These are phyloP conservation scores for Aspergillus cavernicola DNA, from an alignment of 495 filamentous ascomycete genomes.

Conservation along the genomic window DNA sequence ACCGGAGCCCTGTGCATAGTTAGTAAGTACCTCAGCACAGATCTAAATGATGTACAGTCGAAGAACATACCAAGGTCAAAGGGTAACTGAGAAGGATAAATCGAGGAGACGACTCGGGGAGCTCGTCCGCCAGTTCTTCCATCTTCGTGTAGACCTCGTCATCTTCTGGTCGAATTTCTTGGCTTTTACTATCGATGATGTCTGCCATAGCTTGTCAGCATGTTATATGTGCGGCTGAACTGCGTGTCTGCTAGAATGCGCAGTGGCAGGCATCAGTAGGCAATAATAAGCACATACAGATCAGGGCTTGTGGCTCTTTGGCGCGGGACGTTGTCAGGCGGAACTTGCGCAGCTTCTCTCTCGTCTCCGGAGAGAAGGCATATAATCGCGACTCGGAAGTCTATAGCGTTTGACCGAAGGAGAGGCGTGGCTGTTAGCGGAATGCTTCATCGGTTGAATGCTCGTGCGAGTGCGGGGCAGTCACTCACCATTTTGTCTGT, in stretches of 20 bases:
- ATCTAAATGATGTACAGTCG: not conserved
- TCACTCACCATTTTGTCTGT: constrained; percentile 15
- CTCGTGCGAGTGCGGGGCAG: constrained; percentile 18
- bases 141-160: constrained; percentile 75
- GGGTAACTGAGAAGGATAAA: constrained; percentile 91
- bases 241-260: too few relatives aligned
- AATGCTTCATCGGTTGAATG: not conserved
- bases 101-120: constrained; percentile 87
- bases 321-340: constrained; percentile 83
- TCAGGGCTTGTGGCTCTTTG: constrained; percentile 83
- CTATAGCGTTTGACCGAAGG: constrained; percentile 35
- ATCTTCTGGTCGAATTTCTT: constrained; percentile 79
- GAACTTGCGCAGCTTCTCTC: constrained; percentile 85
- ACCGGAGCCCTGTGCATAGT: constrained; percentile 51
- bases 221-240: too few relatives aligned
- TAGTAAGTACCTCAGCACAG: not conserved
- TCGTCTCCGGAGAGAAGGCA: constrained; percentile 85
- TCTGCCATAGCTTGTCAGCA: constrained; percentile 20
- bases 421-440: constrained; percentile 6
- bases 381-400: constrained; percentile 83
- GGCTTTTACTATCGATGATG: constrained; percentile 74
- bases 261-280: too few relatives aligned
- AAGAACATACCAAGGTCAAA: constrained; percentile 63
- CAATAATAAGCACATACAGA: constrained; percentile 62
- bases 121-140: constrained; percentile 74